Percentiles rank a stretch among this genome's conserved stretches.
phyloP scores from a whole-genome alignment of 768 basidiomycete species.

The Pleurotus salmoneostramineus region DNA sequence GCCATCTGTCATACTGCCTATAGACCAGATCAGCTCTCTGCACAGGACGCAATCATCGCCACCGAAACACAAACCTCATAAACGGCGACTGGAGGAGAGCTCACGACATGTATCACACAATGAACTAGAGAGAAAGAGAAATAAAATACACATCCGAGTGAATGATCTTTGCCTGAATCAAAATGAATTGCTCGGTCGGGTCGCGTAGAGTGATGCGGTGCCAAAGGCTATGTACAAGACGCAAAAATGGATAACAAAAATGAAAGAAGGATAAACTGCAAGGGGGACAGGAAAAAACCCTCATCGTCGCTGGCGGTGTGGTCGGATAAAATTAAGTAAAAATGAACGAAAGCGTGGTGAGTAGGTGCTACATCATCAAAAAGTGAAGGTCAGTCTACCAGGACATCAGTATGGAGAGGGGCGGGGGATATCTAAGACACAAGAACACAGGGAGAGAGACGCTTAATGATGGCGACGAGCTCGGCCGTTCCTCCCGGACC shows the following conservation, averaged over 20 bases:
- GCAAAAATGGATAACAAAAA: not conserved
- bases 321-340: not conserved
- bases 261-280: not conserved
- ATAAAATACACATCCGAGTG: not conserved
- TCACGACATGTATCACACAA: not conserved
- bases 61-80: not conserved
- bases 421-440: not conserved
- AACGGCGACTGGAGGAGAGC: not conserved
- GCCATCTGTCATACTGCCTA: no score
- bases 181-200: constrained; percentile 1
- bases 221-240: not conserved
- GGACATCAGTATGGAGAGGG: not conserved
- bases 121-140: not conserved
- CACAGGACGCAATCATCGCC: no score
- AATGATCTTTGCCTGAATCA: constrained; percentile 8
- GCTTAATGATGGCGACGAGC: not conserved
- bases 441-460: not conserved
- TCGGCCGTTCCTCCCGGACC: not conserved
- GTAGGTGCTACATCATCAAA: not conserved
- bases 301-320: not conserved
- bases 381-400: constrained; percentile 2
- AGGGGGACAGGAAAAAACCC: constrained; percentile 1
- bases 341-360: constrained; percentile 2
- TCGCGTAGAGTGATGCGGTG: not conserved
- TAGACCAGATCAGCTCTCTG: no score